Evolutionary conservation across 192 early-diverging fungal species (phyloP), one percentile per base, ranked within the genome.

Genomic region (Fimicolochytrium jonesii): DNA sequence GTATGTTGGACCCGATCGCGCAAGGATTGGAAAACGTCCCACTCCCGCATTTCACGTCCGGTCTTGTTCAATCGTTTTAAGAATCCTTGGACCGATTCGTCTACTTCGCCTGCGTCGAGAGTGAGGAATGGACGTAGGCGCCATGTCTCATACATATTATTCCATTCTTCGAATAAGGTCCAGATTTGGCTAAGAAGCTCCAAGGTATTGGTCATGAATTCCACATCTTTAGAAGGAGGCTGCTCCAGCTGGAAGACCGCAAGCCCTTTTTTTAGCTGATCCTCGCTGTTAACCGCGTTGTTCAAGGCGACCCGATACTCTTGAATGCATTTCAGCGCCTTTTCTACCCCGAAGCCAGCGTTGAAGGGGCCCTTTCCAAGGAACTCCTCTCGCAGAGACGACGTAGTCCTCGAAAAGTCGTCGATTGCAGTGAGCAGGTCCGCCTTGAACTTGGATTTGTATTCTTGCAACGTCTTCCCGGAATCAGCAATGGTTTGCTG

Each of bases 211-310:
- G 29, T 50, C 47, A 84, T 68, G 17, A 48, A 22, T n/a, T 68
- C 70, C 22, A 84, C 70, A 66, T 84, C 82, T 46, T 83, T 84
- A 6, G 61, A 71, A 13, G 80, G 77, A 10, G 77, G 30, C 34
- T 82, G 72, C 28, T 84, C 82, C 30, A 84, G 63, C 43, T 83
- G 84, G 55, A 84, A 84, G 2, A 84, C 80, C 9, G 47, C 35
- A 6, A 84, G 64, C 3, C 82, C 82, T 50, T 79, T 82, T 44
- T 74, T 78, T 11, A 84, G 63, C 29, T 62, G 72, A 22, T 60
- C 52, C 60, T 84, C 82, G 36, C 69, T 61, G 50, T 70, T 70
- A 7, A 49, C 57, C 39, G 79, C 77, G 30, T 47, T 56, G 44
- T 61, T 36, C 26, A 83, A 54, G 46, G 59, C 59, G 37, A 55